phyloP scores from a whole-genome alignment of 2,329 filamentous ascomycete genomes.

The Phyllosticta citrichinensis region DNA sequence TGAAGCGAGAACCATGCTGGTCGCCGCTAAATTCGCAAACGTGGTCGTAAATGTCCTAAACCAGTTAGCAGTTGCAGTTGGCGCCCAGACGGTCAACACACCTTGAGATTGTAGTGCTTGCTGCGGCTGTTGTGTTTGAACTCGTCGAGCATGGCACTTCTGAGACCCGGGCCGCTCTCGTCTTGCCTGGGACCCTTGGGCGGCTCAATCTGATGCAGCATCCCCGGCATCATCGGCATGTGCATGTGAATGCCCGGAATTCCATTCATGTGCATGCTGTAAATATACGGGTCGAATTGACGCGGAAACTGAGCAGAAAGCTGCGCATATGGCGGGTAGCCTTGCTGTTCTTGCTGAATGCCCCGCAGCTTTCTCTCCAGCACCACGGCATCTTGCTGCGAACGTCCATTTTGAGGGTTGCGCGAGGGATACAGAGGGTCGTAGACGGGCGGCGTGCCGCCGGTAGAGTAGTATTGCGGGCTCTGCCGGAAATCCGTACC shows the following conservation, averaged over 20 bases:
- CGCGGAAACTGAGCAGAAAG: constrained; percentile 22
- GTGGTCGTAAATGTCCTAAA: constrained; percentile 68
- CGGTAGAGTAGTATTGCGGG: constrained; percentile 36
- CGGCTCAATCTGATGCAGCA: constrained; percentile 28
- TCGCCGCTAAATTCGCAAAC: constrained; percentile 94
- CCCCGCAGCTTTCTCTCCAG: constrained; percentile 41
- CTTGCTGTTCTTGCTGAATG: constrained; percentile 34
- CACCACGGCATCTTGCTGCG: constrained; percentile 31
- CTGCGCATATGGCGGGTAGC: constrained; percentile 12
- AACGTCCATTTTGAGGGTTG: constrained; percentile 23
- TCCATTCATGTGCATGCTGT: not conserved
- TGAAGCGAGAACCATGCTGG: constrained; percentile 90
- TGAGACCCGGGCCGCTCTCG: constrained; percentile 50
- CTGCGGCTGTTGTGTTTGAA: constrained; percentile 69
- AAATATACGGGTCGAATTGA: constrained; percentile 18
- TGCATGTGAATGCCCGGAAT: constrained; percentile 27
- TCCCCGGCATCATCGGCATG: constrained; percentile 25
- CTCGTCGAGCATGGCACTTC: constrained; percentile 67
- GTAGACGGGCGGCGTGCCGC: constrained; percentile 35
- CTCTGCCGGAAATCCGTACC: constrained; percentile 36
- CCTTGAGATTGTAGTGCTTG: constrained; percentile 70
- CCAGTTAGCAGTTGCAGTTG: not conserved
- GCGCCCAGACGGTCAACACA: constrained; percentile 20
- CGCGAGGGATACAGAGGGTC: constrained; percentile 35
- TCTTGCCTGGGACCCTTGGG: constrained; percentile 42